Conservation (phyloP, 345 rosid species). For the Pistacia vera region DNA sequence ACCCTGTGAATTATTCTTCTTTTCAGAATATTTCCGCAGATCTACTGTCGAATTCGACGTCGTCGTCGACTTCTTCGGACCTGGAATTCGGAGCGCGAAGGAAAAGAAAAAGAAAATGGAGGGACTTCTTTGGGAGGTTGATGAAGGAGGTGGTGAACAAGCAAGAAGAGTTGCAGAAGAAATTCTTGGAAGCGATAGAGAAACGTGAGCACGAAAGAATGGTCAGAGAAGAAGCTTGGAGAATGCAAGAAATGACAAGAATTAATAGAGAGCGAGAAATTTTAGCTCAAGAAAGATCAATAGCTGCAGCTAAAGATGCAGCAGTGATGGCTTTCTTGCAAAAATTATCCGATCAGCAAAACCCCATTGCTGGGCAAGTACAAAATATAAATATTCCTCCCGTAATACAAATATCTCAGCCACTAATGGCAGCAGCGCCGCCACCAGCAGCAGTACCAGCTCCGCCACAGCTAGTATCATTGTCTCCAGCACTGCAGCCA, state of each 20-base stretch:
- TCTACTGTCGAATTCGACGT: constrained; percentile 58
- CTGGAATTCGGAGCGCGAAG: constrained; percentile 36
- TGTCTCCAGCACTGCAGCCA: neutral
- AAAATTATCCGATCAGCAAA: constrained; percentile 40
- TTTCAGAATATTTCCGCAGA: constrained; percentile 33
- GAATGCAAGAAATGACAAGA: constrained; percentile 47
- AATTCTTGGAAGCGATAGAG: constrained; percentile 48
- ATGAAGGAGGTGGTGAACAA: constrained; percentile 42
- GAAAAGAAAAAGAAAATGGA: constrained; percentile 68
- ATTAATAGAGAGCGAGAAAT: constrained; percentile 46
- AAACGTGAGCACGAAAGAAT: constrained; percentile 40
- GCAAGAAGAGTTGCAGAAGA: constrained; percentile 53
- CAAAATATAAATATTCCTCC: neutral
- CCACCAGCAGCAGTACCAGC: neutral
- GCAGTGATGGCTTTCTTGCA: constrained; percentile 51
- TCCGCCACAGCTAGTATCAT: constrained; percentile 16
- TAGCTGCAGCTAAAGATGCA: constrained; percentile 42
- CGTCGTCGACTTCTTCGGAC: constrained; percentile 75
- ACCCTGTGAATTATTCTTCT: constrained; percentile 3
- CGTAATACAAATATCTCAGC: neutral
- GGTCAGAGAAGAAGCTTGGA: constrained; percentile 52
- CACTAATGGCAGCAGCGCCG: neutral
- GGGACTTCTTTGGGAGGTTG: constrained; percentile 52
- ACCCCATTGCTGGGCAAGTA: constrained; percentile 8
- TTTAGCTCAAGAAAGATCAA: constrained; percentile 48